These are phyloP conservation scores for Leccinum disarticulatum DNA, from an alignment of 768 basidiomycete species.

Conservation along the genomic window DNA sequence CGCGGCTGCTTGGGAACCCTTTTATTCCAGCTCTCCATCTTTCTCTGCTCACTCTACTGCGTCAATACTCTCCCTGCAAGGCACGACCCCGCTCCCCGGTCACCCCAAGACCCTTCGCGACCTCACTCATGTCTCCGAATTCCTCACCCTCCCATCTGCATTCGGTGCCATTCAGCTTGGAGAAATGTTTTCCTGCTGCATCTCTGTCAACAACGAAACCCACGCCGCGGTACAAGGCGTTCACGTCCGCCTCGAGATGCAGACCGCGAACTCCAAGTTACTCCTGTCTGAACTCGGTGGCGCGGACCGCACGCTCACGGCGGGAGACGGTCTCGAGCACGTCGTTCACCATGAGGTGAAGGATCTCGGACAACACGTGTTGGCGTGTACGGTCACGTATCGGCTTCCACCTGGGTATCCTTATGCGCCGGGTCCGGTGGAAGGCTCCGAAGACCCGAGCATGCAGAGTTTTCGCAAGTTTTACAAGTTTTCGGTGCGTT, in stretches of 20 bases:
- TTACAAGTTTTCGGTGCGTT: conserved; percentile 85
- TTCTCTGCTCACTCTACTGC: conserved; percentile 81
- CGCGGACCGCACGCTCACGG: conserved; percentile 43
- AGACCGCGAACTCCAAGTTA: conserved; percentile 69
- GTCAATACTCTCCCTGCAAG: conserved; percentile 76
- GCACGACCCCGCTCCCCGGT: conserved; percentile 61
- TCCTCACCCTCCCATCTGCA: conserved; percentile 77
- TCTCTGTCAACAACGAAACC: conserved; percentile 82
- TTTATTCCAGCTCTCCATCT: conserved; percentile 79
- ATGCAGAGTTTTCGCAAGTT: conserved; percentile 81
- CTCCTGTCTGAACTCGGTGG: conserved; percentile 65
- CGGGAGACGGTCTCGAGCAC: conserved; percentile 62
- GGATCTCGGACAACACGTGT: conserved; percentile 87
- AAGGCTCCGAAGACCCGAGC: conserved; percentile 52
- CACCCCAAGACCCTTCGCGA: conserved; percentile 86
- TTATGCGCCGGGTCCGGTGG: conserved; percentile 46
- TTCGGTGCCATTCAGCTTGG: conserved; percentile 89
- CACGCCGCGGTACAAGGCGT: conserved; percentile 62
- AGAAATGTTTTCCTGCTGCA: conserved; percentile 80
- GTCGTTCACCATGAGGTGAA: conserved; percentile 88
- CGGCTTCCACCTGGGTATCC: conserved; percentile 62
- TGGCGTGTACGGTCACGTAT: conserved; percentile 84
- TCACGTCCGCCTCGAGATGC: conserved; percentile 77
- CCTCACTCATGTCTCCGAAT: conserved; percentile 73
- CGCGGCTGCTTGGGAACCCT: conserved; percentile 80